Evolutionary conservation across 2,329 filamentous ascomycete species (phyloP), one percentile per base, ranked within the genome.

Genomic region (Curvularia spicifera): DNA sequence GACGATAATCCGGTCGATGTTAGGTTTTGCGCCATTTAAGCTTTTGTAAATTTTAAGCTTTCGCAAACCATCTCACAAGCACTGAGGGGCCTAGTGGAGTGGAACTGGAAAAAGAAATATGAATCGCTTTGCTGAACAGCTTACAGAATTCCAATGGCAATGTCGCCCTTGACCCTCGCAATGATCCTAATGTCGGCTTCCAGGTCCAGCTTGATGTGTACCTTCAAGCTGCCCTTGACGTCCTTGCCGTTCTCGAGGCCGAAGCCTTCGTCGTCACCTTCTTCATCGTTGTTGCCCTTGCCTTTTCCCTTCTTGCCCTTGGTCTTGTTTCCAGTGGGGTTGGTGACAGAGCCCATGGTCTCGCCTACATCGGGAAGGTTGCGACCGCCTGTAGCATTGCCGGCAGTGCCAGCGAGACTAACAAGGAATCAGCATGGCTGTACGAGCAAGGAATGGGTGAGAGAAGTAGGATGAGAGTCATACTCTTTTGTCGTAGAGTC

Each of bases 141-240:
- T 44, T 66, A 64, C 60, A 69, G 53, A 4, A 69, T 53, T 5
- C 66, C 65, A 42, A 69, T 69, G 0, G 66, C 66, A 28, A 69
- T 68, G 8, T 69, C 66, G 15, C 66, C 66, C 48, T 65, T 67
- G 10, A 69, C 61, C 29, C 63, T 56, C 7, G 65, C 66, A 18
- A 64, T 64, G 13, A 68, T 59, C n/a, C 59, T 56, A 26, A 69
- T 69, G 33, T 68, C 65, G 13, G 63, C 66, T 39, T 68, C 66
- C 4, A 68, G 43, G 50, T 68, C 64, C n/a, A 68, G 35, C 54
- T 66, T 69, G 52, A 67, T 67, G 26, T 68, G 65, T 9, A 68
- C 56, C 49, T 68, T 69, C 55, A 69, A 45, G 26, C 65, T 69
- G 8, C 66, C 66, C 39, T 68, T 66, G 18, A 69, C 66, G n/a